Evolutionary conservation across 495 filamentous ascomycete genomes (phyloP), one percentile per base, ranked within the genome.

Genomic region (Podospora comata): DNA sequence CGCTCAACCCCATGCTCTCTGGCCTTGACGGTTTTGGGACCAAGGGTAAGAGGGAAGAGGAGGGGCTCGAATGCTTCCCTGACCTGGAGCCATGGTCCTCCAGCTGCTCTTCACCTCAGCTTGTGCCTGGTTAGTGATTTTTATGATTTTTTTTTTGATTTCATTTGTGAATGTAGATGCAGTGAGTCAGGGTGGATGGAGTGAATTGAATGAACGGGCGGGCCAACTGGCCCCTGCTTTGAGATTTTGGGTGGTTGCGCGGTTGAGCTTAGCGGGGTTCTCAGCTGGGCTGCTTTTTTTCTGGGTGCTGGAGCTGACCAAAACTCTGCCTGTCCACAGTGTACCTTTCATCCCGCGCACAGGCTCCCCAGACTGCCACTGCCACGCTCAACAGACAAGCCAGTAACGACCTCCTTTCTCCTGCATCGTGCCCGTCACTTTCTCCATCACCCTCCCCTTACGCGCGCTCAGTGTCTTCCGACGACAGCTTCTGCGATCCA

Each of bases 401-500:
- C 6, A 87, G 83, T 78, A 48, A 48, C 39, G 90, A 94, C 78
- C 86, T 92, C 71, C 86, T 95, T 69, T 91, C 92, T 71, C 84
- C 79, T 60, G 67, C 77, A 60, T 86, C 86, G n/a, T 97, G 92
- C 83, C 92, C 93, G 71, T 97, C 94, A 44, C 88, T 97, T 13
- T 91, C 90, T 0, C 90, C 90, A 0, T 90, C 88, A 15, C 90
- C 94, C 27, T 91, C 93, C 19, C 92, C 92, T 56, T 89, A 92
- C 72, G 91, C 92, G 30, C 87, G 86, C 62, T 89, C 90, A 2
- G 79, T 88, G 66, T 82, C 88, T 63, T 86, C 87, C 2, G 89
- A 91, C 54, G 91, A 89, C 70, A 88, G 93, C 79, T 97, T 97
- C 74, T 98, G 95, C 80, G 93, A 99, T 74, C 95, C 95, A 26